A percentile compares a stretch with the other conserved stretches of the same genome.
Conservation (phyloP, 805 yeast species). For the Candida patagonica region DNA sequence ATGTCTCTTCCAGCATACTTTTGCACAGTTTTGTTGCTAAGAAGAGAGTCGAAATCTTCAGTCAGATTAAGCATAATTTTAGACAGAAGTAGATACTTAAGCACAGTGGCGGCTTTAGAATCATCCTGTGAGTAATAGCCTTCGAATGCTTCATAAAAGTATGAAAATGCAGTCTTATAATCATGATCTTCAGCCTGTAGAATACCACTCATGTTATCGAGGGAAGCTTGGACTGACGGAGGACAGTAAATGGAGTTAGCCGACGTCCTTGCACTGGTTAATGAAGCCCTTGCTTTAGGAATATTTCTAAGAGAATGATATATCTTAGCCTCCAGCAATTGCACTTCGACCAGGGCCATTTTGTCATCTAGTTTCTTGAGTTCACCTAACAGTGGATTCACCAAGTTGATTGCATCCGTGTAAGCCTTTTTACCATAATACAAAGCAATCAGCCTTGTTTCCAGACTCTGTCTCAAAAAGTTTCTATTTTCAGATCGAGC, state of each 20-base stretch:
- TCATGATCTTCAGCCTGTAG: conserved; percentile 95
- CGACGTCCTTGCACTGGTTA: conserved; percentile 91
- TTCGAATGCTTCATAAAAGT: conserved; percentile 91
- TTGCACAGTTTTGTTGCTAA: conserved; percentile 62
- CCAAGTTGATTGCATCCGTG: conserved; percentile 62
- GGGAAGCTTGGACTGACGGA: conserved; percentile 84
- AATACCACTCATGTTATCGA: conserved; percentile 91
- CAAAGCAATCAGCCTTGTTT: conserved; percentile 70
- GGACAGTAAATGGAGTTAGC: conserved; percentile 97
- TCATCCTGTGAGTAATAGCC: conserved; percentile 59
- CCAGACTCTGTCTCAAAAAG: conserved; percentile 80
- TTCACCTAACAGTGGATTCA: conserved; percentile 65
- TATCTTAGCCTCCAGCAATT: conserved; percentile 79
- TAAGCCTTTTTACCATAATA: conserved; percentile 57
- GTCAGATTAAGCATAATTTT: conserved; percentile 86
- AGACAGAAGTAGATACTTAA: conserved; percentile 86
- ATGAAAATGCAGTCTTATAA: conserved; percentile 90
- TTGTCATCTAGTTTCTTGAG: conserved; percentile 93
- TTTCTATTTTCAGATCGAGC: conserved; percentile 73
- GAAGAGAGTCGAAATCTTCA: conserved; percentile 74
- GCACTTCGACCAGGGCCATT: conserved; percentile 90
- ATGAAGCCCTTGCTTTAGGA: conserved; percentile 83
- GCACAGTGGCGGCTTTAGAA: conserved; percentile 53
- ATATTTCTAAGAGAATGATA: conserved; percentile 86
- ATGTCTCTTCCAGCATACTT: conserved; percentile 77